Percentiles rank a stretch among this genome's conserved stretches.
Evolutionary conservation across 2,329 filamentous ascomycete genomes (phyloP).

Genomic region (Aspergillus transmontanensis): DNA sequence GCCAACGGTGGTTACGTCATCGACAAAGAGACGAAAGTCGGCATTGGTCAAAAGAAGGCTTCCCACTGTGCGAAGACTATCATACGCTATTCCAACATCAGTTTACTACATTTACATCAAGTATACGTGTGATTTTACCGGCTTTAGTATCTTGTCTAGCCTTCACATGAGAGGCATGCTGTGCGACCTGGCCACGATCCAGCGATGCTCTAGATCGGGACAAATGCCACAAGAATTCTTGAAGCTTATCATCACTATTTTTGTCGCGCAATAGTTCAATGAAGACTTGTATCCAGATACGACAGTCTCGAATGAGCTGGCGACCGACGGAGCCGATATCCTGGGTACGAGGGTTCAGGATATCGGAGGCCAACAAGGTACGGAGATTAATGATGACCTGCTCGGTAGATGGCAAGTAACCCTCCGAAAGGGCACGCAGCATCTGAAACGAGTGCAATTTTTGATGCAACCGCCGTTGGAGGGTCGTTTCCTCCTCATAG

Average conservation of each 20-base stretch:
- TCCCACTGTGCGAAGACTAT: conserved; percentile 80
- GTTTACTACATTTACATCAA: conserved; percentile 1
- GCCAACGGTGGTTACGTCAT: conserved; percentile 76
- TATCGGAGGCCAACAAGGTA: conserved; percentile 73
- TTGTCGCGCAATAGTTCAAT: conserved; percentile 82
- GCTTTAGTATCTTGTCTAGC: conserved; percentile 71
- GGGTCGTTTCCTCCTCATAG: conserved; percentile 71
- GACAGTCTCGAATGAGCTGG: conserved; percentile 69
- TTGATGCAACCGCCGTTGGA: conserved; percentile 77
- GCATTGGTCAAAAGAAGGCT: conserved; percentile 85
- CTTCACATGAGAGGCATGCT: conserved; percentile 63
- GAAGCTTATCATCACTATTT: conserved; percentile 81
- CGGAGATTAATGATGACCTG: conserved; percentile 79
- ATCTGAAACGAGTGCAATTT: conserved; percentile 96
- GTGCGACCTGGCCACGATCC: conserved; percentile 65
- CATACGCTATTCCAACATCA: conserved; percentile 60
- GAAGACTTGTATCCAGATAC: conserved; percentile 75
- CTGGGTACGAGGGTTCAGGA: conserved; percentile 73
- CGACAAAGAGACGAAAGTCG: conserved; percentile 84
- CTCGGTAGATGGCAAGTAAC: conserved; percentile 90
- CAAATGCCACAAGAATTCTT: conserved; percentile 88
- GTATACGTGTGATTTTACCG: conserved; percentile 46
- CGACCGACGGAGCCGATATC: conserved; percentile 78
- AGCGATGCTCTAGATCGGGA: conserved; percentile 71
- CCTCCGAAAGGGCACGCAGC: conserved; percentile 75